Evolutionary conservation across 805 yeast species (phyloP), one percentile per base, ranked within the genome.

Genomic region (Komagataella phaffii): DNA sequence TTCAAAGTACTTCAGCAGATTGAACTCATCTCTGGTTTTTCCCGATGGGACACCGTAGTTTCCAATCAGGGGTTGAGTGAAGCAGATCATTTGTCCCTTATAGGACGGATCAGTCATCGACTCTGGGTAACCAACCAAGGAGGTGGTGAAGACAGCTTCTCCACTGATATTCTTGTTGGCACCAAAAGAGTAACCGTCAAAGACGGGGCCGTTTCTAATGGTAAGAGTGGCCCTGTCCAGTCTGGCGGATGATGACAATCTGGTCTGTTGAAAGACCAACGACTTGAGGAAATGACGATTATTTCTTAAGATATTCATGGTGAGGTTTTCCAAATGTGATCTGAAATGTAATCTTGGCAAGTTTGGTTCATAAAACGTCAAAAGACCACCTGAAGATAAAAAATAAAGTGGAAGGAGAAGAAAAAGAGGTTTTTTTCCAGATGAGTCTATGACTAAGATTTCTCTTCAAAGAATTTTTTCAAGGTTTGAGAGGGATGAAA

Each of bases 21-120:
- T 87, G 71, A 70, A 90, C 67, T 88, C 81, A 68, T 93, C 99
- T 62, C 84, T 83, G 19, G 74, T 83, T 6, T 78, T 73, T 30
- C 86, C 81, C 0, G 93, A 83, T 23, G 99, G 99, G 40, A 93
- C 99, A 69, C 99, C 99, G 69, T 93, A 93, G 70, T 93, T 93
- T 58, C 99, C 99, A 61, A 93, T 88, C 64, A 93, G 76, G 19
- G 99, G 99, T 69, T 89, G 97, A 6, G 99, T 93, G 71, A 93
- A 88, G 55, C 93, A 95, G 58, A 93, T 79, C 59, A 93, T 93
- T 73, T 93, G 99, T 50, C 99, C 99, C 61, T 82, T 83, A 69
- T 93, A 93, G 6, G 97, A 89, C 44, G 99, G 99, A 68, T 93
- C 99, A 19, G 99, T 93, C 95, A 93, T 89, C 7, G 96, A 87